A percentile compares a stretch with the other conserved stretches of the same genome.
phyloP scores from a whole-genome alignment of 108 stramenopile species.

The Nitzschia palea region DNA sequence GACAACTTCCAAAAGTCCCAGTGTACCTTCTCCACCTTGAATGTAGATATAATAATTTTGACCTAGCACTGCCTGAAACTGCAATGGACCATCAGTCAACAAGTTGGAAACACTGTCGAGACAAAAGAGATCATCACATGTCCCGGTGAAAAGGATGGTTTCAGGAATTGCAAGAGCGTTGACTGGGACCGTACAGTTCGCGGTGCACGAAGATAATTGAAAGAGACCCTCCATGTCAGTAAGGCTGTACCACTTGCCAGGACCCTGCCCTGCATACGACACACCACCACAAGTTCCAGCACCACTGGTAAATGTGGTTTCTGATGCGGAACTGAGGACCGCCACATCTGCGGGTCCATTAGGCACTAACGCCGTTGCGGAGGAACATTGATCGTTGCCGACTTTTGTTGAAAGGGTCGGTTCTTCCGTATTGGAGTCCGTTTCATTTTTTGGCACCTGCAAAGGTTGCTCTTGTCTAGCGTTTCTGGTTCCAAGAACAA shows the following conservation, averaged over 20 bases:
- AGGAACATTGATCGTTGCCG: neutral
- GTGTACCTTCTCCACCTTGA: neutral
- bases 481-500: neutral
- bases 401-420: too few species aligned
- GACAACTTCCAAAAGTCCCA: conserved; percentile 1
- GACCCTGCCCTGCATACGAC: neutral
- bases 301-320: neutral
- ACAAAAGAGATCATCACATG: conserved; percentile 4
- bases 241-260: conserved; percentile 1
- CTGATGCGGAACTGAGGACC: neutral
- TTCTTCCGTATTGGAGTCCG: too few species aligned
- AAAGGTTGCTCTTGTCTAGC: too few species aligned
- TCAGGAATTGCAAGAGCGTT: neutral
- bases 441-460: too few species aligned
- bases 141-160: neutral
- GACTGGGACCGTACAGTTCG: neutral
- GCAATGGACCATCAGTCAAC: neutral
- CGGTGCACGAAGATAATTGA: neutral
- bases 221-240: neutral
- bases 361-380: neutral
- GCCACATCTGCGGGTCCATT: conserved; percentile 6
- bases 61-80: neutral
- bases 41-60: conserved; percentile 2
- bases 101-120: conserved; percentile 3
- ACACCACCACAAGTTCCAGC: neutral